Percentiles rank a stretch among this genome's conserved stretches.
These are phyloP conservation scores for Pseudogymnoascus sp. DNA, from an alignment of 2,329 filamentous ascomycete genomes.

Conservation along the genomic window DNA sequence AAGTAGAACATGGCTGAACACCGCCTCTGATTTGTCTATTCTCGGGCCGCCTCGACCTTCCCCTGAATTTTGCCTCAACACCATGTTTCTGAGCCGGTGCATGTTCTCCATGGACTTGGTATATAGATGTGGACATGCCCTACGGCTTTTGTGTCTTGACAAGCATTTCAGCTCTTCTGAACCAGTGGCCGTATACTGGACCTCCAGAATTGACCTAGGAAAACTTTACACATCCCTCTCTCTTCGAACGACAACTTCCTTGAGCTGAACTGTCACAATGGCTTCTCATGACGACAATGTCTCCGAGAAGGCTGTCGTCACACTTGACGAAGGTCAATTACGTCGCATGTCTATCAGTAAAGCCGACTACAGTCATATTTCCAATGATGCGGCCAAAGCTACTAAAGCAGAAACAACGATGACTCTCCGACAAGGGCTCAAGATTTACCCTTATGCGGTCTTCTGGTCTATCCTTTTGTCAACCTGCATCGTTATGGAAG, in stretches of 20 bases:
- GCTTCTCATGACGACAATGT: not conserved
- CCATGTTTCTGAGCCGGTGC: not conserved
- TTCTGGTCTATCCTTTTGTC: conserved; percentile 77
- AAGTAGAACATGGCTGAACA: not conserved
- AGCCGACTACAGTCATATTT: conserved; percentile 13
- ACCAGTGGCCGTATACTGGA: not conserved
- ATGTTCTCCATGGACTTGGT: not conserved
- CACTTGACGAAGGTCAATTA: not conserved
- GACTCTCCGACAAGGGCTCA: conserved; percentile 67
- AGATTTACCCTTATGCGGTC: conserved; percentile 78
- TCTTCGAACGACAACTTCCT: not conserved
- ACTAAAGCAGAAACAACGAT: conserved; percentile 58
- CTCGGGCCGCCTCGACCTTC: not conserved
- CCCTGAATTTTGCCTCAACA: conserved; percentile 3
- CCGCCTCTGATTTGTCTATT: not conserved
- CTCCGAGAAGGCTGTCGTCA: conserved; percentile 6
- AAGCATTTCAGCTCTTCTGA: not conserved
- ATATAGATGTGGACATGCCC: not conserved
- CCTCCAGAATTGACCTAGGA: not conserved
- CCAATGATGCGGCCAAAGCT: conserved; percentile 39
- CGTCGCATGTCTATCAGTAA: not conserved
- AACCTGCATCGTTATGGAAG: conserved; percentile 89
- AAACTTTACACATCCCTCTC: not conserved
- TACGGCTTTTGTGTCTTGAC: not conserved
- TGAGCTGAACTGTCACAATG: conserved; percentile 1